Evolutionary conservation across 2,329 filamentous ascomycete genomes (phyloP).

Genomic region (Trichoderma simmonsii): DNA sequence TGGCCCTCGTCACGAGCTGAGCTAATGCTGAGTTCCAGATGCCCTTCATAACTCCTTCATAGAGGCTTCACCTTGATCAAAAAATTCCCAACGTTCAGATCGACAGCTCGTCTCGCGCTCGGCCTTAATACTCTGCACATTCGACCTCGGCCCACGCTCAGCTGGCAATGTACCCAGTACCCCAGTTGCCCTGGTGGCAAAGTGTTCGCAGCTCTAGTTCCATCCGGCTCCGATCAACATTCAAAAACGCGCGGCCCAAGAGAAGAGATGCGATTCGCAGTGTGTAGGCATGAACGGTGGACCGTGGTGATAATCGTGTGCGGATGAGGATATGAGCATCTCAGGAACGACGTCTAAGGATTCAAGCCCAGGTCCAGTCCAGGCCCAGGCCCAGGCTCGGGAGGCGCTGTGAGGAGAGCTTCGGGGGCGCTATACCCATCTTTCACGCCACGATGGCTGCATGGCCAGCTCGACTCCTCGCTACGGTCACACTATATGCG

Average conservation of each 20-base stretch:
- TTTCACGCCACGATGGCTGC: conserved; percentile 1
- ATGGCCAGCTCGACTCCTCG: conserved; percentile 1
- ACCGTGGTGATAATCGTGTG: background rate
- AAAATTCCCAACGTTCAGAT: background rate
- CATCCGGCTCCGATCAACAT: conserved; percentile 4
- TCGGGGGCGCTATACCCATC: background rate
- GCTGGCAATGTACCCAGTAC: background rate
- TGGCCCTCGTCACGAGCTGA: background rate
- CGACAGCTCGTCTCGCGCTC: background rate
- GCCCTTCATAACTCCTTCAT: background rate
- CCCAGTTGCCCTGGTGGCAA: conserved; percentile 4
- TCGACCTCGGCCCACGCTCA: background rate
- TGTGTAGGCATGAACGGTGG: background rate
- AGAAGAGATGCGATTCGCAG: background rate
- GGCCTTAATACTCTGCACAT: background rate
- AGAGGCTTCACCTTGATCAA: background rate
- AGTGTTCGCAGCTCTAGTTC: background rate
- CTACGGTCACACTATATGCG: background rate
- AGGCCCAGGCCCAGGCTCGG: background rate
- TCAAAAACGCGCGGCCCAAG: background rate
- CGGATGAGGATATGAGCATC: background rate
- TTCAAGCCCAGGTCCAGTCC: background rate
- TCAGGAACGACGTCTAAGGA: background rate
- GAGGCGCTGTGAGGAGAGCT: background rate
- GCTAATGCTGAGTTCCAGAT: background rate